Evolutionary conservation across 2,329 filamentous ascomycete species (phyloP).

Genomic region (Aureobasidium sp.): DNA sequence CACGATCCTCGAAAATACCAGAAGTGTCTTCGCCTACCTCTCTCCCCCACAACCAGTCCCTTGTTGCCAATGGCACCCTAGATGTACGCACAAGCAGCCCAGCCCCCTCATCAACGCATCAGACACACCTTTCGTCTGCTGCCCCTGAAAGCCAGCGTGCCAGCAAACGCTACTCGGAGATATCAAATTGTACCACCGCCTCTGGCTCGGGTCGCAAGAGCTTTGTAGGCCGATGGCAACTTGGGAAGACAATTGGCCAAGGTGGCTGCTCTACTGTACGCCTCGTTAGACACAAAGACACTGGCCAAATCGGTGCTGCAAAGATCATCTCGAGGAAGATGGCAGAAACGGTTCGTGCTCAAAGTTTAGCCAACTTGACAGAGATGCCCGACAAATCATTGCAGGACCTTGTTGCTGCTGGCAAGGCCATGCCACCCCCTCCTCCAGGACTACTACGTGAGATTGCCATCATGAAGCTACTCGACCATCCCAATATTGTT

Average conservation of each 20-base stretch:
- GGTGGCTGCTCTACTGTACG: slow-evolving; percentile 86
- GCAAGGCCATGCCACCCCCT: slow-evolving; percentile 52
- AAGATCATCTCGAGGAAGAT: slow-evolving; percentile 86
- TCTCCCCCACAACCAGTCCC: slow-evolving; percentile 38
- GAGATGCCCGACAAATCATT: slow-evolving; percentile 37
- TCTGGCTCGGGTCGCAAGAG: slow-evolving; percentile 53
- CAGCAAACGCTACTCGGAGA: slow-evolving; percentile 45
- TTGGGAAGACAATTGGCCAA: slow-evolving; percentile 82
- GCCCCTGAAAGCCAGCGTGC: slow-evolving; percentile 38
- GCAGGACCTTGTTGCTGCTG: slow-evolving; percentile 45
- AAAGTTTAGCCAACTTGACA: slow-evolving; percentile 78
- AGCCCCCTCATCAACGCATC: slow-evolving; percentile 1
- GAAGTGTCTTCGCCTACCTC: slow-evolving; percentile 18
- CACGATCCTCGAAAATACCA: slow-evolving; percentile 17
- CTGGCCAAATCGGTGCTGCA: slow-evolving; percentile 76
- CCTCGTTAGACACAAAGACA: slow-evolving; percentile 68
- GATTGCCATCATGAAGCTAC: slow-evolving; percentile 93
- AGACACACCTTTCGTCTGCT: slow-evolving; percentile 43
- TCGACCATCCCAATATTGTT: slow-evolving; percentile 92
- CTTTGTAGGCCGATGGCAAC: slow-evolving; percentile 86
- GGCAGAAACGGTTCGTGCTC: slow-evolving; percentile 72
- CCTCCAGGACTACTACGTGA: slow-evolving; percentile 89
- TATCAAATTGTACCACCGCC: slow-evolving; percentile 49
- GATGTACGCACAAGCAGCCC: slow-evolving; percentile 32
- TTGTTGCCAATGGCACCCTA: slow-evolving; percentile 38